A percentile compares a stretch with the other conserved stretches of the same genome.
These are phyloP conservation scores for Plasmodium cynomolgi DNA, from an alignment of 169 alveolate genomes.

Conservation along the genomic window DNA sequence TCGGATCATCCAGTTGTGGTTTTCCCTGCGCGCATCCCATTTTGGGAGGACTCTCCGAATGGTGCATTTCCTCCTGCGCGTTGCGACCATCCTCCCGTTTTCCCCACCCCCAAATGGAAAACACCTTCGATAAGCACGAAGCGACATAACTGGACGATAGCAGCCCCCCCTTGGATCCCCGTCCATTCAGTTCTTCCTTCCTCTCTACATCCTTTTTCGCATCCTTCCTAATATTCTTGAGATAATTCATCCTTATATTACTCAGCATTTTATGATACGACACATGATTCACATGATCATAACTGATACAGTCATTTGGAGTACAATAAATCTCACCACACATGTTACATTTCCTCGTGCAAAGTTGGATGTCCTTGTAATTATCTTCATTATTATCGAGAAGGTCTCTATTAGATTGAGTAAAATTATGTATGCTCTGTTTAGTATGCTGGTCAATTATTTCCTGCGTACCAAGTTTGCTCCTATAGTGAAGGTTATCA, in stretches of 20 bases:
- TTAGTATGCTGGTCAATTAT: background rate
- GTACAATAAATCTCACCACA: slow-evolving; percentile 48
- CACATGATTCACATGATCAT: slow-evolving; percentile 67
- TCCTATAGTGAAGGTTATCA: background rate
- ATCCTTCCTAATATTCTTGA: slow-evolving; percentile 39
- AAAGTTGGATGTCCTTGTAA: slow-evolving; percentile 26
- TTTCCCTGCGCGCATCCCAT: background rate
- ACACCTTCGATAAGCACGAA: slow-evolving; percentile 14
- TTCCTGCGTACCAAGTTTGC: background rate
- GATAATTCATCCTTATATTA: slow-evolving; percentile 49
- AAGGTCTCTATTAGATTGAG: background rate
- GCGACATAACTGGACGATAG: background rate
- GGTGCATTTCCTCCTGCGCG: background rate
- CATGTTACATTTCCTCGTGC: slow-evolving; percentile 12
- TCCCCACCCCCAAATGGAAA: background rate
- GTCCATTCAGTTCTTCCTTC: slow-evolving; percentile 6
- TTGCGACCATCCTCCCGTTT: background rate
- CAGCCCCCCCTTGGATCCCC: background rate
- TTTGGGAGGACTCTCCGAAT: no score
- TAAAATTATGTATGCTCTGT: background rate
- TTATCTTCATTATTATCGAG: slow-evolving; percentile 31
- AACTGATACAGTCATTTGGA: slow-evolving; percentile 34
- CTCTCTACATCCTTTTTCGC: slow-evolving; percentile 10
- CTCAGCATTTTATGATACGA: slow-evolving; percentile 43
- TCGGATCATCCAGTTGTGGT: background rate